Conservation (phyloP, 1,284 basidiomycete genomes). For the Sporisorium sorghi region DNA sequence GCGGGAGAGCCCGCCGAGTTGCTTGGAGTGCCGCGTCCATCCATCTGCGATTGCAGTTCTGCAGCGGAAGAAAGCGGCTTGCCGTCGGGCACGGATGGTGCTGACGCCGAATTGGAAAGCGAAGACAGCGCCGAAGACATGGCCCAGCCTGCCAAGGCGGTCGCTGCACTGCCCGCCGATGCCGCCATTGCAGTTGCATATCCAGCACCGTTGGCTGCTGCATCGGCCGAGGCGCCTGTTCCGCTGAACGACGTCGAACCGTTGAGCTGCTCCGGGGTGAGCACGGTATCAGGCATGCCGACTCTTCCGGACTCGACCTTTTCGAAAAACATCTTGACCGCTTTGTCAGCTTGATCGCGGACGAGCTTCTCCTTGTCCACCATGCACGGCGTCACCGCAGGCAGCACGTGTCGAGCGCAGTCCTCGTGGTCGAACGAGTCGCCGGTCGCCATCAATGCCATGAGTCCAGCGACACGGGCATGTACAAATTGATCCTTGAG, state of each 20-base stretch:
- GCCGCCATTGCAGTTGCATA: slow-evolving; percentile 49
- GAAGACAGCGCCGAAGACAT: slow-evolving; percentile 54
- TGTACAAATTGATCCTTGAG: slow-evolving; percentile 93
- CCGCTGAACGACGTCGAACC: slow-evolving; percentile 28
- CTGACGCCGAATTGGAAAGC: slow-evolving; percentile 34
- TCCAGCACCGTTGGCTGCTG: slow-evolving; percentile 22
- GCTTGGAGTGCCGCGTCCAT: slow-evolving; percentile 33
- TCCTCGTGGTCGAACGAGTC: slow-evolving; percentile 79
- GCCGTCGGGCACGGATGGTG: slow-evolving; percentile 28
- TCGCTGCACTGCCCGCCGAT: slow-evolving; percentile 62
- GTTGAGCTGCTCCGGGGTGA: slow-evolving; percentile 45
- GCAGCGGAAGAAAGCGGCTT: slow-evolving; percentile 31
- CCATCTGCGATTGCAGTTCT: slow-evolving; percentile 49
- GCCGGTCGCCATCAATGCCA: slow-evolving; percentile 94
- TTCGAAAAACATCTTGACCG: slow-evolving; percentile 59
- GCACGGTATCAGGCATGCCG: slow-evolving; percentile 54
- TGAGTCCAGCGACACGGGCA: slow-evolving; percentile 90
- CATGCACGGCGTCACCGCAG: slow-evolving; percentile 61
- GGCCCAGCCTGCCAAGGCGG: slow-evolving; percentile 64
- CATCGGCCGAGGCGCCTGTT: slow-evolving; percentile 2
- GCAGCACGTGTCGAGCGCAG: slow-evolving; percentile 56
- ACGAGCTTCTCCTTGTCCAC: slow-evolving; percentile 65
- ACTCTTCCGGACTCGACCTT: slow-evolving; percentile 48
- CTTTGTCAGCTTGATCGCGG: slow-evolving; percentile 61
- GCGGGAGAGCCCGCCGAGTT: slow-evolving; percentile 14